Conservation (phyloP, 1,139 yeast genomes). For the Magnusiomyces ingens region DNA sequence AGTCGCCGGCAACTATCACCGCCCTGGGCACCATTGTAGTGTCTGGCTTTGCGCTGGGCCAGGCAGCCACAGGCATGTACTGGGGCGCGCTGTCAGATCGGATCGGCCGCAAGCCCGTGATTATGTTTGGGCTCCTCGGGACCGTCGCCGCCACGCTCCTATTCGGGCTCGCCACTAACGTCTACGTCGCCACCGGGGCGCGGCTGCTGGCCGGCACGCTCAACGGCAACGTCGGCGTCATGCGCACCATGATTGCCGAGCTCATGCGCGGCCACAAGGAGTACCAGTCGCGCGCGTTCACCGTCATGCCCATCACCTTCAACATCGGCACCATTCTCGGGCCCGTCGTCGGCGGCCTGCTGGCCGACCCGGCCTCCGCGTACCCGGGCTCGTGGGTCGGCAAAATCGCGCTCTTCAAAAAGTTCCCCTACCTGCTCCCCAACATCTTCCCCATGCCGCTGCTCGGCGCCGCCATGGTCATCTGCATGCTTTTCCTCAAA, state of each 20-base stretch:
- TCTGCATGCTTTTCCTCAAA: constrained; percentile 47
- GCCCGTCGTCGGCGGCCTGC: constrained; percentile 37
- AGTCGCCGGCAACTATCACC: constrained; percentile 46
- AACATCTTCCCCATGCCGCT: constrained; percentile 47
- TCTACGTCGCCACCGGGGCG: constrained; percentile 45
- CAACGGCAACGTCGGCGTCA: constrained; percentile 55
- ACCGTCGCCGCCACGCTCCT: constrained; percentile 42
- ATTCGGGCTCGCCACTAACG: constrained; percentile 48
- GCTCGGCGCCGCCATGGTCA: constrained; percentile 33
- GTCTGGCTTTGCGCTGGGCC: constrained; percentile 47
- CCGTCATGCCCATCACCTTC: constrained; percentile 51
- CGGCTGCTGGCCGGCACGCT: constrained; percentile 48
- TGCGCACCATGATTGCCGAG: constrained; percentile 56
- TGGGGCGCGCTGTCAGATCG: constrained; percentile 53
- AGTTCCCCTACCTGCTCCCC: constrained; percentile 53
- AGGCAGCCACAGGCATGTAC: constrained; percentile 47
- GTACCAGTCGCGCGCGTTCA: constrained; percentile 56
- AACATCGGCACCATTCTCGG: constrained; percentile 51
- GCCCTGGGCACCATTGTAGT: constrained; percentile 44
- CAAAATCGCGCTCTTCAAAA: constrained; percentile 29
- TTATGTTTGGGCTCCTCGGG: constrained; percentile 46
- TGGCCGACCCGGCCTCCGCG: constrained; percentile 33
- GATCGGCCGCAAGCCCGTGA: constrained; percentile 48
- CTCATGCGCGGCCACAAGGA: constrained; percentile 43
- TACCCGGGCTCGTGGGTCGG: constrained; percentile 19